Base-by-base conservation (phyloP, 2,329 filamentous ascomycete species). In the Helicocarpus griseus region DNA sequence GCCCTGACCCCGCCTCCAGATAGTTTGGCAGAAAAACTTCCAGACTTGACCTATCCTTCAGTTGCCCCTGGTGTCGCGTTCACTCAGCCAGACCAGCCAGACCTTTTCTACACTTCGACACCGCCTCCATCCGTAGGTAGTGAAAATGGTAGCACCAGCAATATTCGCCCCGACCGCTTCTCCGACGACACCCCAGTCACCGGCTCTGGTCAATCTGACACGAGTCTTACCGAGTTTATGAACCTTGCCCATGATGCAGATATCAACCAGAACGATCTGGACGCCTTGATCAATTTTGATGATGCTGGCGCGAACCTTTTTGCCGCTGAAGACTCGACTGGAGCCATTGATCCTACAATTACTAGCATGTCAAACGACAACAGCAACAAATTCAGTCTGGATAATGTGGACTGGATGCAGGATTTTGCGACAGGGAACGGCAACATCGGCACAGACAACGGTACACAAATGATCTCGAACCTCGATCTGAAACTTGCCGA, bases 201-300 rank as follows among this genome's bases (percentile, higher is more conserved):
- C 21, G 28, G 39, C 28, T 3, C 36, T 13, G 29, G 31, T 5
- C 19, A 47, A 40, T 53, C 63, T 2, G 66, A 71, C 29, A 53
- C 70, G 52, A 70, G 64, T 47, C 58, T 73, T 3, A 68, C 64
- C 38, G 64, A 71, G 46, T 60, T 72, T 29, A 72, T 71, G 64
- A 68, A 70, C 53, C 56, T 73, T 24, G 70, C 70, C 26, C 71
- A 72, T 47, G 69, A 71, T 45, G 69, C 67, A 5, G 69, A 73
- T 52, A 69, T 71, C 21, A 72, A 66, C 2, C 68, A 72, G 50
- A 70, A 72, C 48, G 71, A 73, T 50, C 70, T 74, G 26, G 72
- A 74, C 50, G 69, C 70, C 0, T 55, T 74, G 50, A 71, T 74
- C 56, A 73, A 73, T 52, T 69, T 73, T 47, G 72, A 74, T 39